Conservation (phyloP, 2,329 filamentous ascomycete genomes). For the Stagonosporopsis tanaceti region DNA sequence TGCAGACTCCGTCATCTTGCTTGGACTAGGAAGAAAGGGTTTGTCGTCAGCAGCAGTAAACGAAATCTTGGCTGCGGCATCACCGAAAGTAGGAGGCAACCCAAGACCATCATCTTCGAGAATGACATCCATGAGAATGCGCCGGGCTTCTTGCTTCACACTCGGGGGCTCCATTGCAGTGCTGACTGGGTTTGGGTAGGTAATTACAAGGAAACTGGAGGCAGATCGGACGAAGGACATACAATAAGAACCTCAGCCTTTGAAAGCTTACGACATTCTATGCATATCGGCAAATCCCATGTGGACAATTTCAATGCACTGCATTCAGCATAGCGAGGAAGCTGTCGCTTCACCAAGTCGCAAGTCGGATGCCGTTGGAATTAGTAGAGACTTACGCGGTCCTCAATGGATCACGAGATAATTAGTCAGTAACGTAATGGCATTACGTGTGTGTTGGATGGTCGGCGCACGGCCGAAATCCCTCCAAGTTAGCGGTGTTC, state of each 20-base stretch:
- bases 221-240: neutral
- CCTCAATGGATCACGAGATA: neutral
- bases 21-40: neutral
- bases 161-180: neutral
- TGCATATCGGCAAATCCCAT: neutral
- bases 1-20: neutral
- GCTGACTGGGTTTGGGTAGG: neutral
- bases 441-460: neutral
- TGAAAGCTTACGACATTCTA: neutral
- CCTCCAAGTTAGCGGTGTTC: constrained; percentile 44
- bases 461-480: neutral
- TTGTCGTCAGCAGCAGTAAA: neutral
- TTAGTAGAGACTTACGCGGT: neutral
- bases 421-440: neutral
- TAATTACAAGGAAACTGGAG: neutral
- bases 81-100: neutral
- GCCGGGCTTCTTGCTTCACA: neutral
- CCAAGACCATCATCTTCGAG: neutral
- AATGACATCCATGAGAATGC: constrained; percentile 1
- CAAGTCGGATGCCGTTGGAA: constrained; percentile 1
- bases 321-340: neutral
- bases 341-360: neutral
- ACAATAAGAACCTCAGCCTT: neutral
- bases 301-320: neutral
- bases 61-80: neutral